These are phyloP conservation scores for Angomonas ambiguus DNA, from an alignment of 208 protist species.

Conservation along the genomic window DNA sequence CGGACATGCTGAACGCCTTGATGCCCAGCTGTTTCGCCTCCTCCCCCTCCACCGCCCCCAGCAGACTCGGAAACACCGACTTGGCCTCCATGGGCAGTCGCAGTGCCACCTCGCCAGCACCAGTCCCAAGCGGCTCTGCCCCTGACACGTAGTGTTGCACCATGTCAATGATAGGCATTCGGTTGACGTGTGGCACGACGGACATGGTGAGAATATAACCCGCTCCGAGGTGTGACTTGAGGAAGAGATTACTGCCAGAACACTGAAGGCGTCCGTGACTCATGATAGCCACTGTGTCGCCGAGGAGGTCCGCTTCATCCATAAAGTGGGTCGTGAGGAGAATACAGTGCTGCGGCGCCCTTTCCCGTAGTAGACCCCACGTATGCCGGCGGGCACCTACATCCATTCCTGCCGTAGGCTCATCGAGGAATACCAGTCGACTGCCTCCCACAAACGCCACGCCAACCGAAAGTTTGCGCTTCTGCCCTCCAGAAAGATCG, in stretches of 20 bases:
- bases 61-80: conserved; percentile 31
- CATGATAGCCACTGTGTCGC: conserved; percentile 91
- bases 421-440: conserved; percentile 83
- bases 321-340: conserved; percentile 92
- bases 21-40: conserved; percentile 28
- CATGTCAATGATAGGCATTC: conserved; percentile 16
- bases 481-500: conserved; percentile 77
- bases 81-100: conserved; percentile 46
- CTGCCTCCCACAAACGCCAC: conserved; percentile 79
- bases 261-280: conserved; percentile 56
- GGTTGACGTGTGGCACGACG: conserved; percentile 14
- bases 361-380: conserved; percentile 69
- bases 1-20: conserved; percentile 46
- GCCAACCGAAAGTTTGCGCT: conserved; percentile 80
- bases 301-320: conserved; percentile 96
- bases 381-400: conserved; percentile 61
- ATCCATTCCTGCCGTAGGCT: conserved; percentile 90
- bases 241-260: conserved; percentile 45
- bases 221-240: conserved; percentile 50
- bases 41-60: conserved; percentile 33
- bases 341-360: conserved; percentile 48
- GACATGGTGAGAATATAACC: conserved; percentile 57
- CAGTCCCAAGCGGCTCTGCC: conserved; percentile 23
- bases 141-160: conserved; percentile 25
- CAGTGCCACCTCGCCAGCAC: conserved; percentile 41